phyloP scores from a whole-genome alignment of 257 asterid species.

The Primulina tabacum region DNA sequence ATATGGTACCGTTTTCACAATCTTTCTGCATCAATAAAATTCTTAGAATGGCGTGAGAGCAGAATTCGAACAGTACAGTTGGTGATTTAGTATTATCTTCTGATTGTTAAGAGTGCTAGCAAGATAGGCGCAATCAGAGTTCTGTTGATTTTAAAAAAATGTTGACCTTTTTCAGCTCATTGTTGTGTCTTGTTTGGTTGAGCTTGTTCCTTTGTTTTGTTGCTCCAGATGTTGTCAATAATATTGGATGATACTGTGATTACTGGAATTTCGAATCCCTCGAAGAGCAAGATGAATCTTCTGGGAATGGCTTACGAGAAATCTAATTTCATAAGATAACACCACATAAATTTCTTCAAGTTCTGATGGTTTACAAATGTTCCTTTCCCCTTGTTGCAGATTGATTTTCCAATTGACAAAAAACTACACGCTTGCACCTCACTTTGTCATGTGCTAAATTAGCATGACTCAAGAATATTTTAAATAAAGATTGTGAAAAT shows the following conservation, averaged over 20 bases:
- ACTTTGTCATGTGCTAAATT: not conserved
- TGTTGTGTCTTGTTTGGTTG: not conserved
- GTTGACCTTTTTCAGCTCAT: not conserved
- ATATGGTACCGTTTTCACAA: too few species aligned
- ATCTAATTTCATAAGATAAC: too few species aligned
- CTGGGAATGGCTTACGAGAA: not conserved
- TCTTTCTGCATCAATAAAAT: too few species aligned
- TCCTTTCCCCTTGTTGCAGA: not conserved
- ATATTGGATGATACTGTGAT: not conserved
- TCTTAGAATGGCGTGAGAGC: not conserved
- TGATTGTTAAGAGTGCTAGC: not conserved
- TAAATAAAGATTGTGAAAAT: not conserved
- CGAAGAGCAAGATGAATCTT: not conserved
- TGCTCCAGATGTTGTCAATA: conserved; percentile 1
- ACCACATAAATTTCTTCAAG: not conserved
- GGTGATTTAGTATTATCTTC: not conserved
- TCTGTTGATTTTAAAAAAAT: not conserved
- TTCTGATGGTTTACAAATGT: conserved; percentile 5
- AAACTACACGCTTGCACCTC: not conserved
- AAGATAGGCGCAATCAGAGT: conserved; percentile 6
- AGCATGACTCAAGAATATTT: not conserved
- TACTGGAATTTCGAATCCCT: not conserved
- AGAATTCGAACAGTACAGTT: not conserved
- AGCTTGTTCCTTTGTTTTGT: not conserved
- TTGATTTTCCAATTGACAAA: not conserved